phyloP scores from a whole-genome alignment of 2,329 filamentous ascomycete species.

The Diplodia scrobiculata region DNA sequence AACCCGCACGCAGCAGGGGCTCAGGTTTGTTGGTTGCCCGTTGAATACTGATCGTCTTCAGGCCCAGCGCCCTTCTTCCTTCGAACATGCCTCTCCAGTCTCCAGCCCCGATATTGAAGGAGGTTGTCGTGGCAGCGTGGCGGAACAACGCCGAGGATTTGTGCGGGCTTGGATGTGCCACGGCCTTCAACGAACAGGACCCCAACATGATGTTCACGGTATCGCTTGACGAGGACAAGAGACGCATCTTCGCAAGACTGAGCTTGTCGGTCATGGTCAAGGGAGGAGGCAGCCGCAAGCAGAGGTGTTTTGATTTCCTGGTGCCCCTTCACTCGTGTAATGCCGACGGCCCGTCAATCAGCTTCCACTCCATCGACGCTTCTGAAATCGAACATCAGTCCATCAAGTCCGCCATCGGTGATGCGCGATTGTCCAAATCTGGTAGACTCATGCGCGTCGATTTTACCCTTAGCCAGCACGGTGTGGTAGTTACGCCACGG shows the following conservation, averaged over 20 bases:
- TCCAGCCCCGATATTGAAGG: not conserved
- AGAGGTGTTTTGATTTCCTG: conserved; percentile 10
- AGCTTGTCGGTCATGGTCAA: conserved; percentile 16
- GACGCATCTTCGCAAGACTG: not conserved
- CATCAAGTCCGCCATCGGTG: not conserved
- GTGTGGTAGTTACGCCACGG: not conserved
- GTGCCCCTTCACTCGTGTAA: not conserved
- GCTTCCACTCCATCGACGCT: not conserved
- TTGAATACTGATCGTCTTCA: not conserved
- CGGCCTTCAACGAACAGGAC: conserved; percentile 10
- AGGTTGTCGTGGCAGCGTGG: conserved; percentile 9
- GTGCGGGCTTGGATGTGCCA: conserved; percentile 16
- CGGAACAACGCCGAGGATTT: not conserved
- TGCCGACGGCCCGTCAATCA: not conserved
- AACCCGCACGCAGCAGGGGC: conserved; percentile 7
- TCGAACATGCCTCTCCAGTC: not conserved
- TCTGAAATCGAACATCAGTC: conserved; percentile 4
- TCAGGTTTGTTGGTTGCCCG: conserved; percentile 7
- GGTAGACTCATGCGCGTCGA: not conserved
- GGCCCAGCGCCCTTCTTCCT: not conserved
- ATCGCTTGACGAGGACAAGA: conserved; percentile 3
- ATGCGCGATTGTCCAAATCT: conserved; percentile 3
- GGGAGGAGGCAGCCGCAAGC: conserved; percentile 15
- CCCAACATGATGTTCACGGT: conserved; percentile 17
- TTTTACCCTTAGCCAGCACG: not conserved